Evolutionary conservation across 768 basidiomycete species (phyloP).

Genomic region (Termitomyces sp.): DNA sequence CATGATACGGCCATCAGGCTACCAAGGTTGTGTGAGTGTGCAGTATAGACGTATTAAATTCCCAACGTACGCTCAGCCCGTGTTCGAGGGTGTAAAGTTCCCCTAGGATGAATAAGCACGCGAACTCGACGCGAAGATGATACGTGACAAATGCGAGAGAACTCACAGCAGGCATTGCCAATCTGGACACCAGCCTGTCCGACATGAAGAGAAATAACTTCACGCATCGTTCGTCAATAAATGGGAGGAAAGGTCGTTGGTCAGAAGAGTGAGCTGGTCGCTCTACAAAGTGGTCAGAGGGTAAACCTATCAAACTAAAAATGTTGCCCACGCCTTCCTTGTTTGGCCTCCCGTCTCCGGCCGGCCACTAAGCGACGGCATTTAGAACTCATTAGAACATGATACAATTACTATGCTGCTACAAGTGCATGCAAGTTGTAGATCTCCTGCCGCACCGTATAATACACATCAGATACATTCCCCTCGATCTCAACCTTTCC

Average conservation of each 20-base stretch:
- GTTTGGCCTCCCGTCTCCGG: slow-evolving; percentile 19
- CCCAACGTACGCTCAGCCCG: slow-evolving; percentile 81
- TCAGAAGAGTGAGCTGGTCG: slow-evolving; percentile 17
- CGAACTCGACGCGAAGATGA: slow-evolving; percentile 29
- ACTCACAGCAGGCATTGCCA: slow-evolving; percentile 98
- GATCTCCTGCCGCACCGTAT: slow-evolving; percentile 83
- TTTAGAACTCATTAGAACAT: neutral
- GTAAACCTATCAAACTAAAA: slow-evolving; percentile 26
- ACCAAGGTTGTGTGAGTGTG: slow-evolving; percentile 12
- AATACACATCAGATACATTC: slow-evolving; percentile 83
- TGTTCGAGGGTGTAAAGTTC: slow-evolving; percentile 99
- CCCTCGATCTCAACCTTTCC: slow-evolving; percentile 91
- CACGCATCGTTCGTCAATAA: slow-evolving; percentile 61
- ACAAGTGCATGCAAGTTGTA: slow-evolving; percentile 90
- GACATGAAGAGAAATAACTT: slow-evolving; percentile 98
- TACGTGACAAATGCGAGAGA: slow-evolving; percentile 16
- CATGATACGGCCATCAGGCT: slow-evolving; percentile 93
- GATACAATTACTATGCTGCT: slow-evolving; percentile 42
- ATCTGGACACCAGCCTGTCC: slow-evolving; percentile 98
- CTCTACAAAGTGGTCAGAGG: slow-evolving; percentile 28
- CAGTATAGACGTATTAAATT: slow-evolving; percentile 10
- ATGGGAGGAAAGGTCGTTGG: slow-evolving; percentile 11
- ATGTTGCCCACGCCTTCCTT: slow-evolving; percentile 21
- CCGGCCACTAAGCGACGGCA: slow-evolving; percentile 17
- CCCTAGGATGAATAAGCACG: slow-evolving; percentile 60